A percentile compares a stretch with the other conserved stretches of the same genome.
phyloP scores from a whole-genome alignment of 2,329 filamentous ascomycete species.

The Hypoxylon sp. region DNA sequence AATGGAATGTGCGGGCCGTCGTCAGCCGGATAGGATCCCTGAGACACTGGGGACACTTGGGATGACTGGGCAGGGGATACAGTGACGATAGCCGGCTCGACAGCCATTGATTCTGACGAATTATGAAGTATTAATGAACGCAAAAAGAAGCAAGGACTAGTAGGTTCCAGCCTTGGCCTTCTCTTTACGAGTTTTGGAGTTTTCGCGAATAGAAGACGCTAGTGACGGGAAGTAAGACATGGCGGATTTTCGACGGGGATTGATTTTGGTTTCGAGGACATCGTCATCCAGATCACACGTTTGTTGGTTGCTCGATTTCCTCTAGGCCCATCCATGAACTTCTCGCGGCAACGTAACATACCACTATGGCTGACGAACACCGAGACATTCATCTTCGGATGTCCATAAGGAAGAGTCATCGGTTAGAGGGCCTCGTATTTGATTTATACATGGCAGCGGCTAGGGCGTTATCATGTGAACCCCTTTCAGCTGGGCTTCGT shows the following conservation, averaged over 20 bases:
- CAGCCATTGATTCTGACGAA: constrained; percentile 12
- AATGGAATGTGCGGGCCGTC: constrained; percentile 33
- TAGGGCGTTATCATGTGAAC: constrained; percentile 7
- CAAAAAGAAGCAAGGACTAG: constrained; percentile 9
- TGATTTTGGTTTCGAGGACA: neutral
- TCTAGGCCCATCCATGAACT: neutral
- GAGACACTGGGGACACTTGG: neutral
- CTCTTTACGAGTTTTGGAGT: constrained; percentile 19
- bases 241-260: neutral
- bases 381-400: neutral
- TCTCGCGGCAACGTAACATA: constrained; percentile 35
- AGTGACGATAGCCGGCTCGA: neutral
- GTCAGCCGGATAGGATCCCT: constrained; percentile 10
- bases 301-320: constrained; percentile 14
- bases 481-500: neutral
- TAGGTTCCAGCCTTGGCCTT: neutral
- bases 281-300: neutral
- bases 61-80: neutral
- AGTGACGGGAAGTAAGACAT: neutral
- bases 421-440: constrained; percentile 24
- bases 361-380: constrained; percentile 7
- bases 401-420: constrained; percentile 8
- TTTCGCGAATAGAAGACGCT: constrained; percentile 2
- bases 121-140: constrained; percentile 30
- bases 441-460: constrained; percentile 5